These are phyloP conservation scores for Jackrogersella minutella DNA, from an alignment of 495 filamentous ascomycete species.

Conservation along the genomic window DNA sequence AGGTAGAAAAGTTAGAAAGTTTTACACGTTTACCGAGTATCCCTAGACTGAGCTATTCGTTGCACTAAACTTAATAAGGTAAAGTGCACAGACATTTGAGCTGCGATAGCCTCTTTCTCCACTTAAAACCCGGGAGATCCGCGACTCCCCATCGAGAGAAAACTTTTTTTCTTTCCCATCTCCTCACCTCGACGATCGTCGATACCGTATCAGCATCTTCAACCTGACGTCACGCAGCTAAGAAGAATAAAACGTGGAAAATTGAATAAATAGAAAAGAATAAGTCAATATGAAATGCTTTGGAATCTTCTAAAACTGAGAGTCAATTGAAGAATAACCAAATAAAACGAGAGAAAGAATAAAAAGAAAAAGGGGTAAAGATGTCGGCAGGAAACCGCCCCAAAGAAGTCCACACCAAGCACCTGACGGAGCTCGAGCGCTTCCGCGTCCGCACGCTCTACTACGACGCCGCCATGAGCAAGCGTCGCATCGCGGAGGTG, in stretches of 20 bases:
- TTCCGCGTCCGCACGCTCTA: slow-evolving; percentile 44
- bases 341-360: not conserved
- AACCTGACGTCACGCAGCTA: not conserved
- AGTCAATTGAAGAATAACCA: too few species aligned
- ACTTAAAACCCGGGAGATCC: not conserved
- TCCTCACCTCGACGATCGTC: too few species aligned
- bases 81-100: not conserved
- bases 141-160: not conserved
- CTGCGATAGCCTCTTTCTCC: not conserved
- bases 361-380: too few species aligned
- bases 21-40: not conserved
- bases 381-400: slow-evolving; percentile 23
- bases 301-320: too few species aligned
- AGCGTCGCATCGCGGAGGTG: slow-evolving; percentile 38
- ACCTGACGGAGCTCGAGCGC: slow-evolving; percentile 41
- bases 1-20: too few species aligned
- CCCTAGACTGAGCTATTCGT: not conserved
- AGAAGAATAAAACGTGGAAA: not conserved
- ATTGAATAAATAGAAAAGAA: not conserved
- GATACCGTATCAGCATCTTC: too few species aligned
- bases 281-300: too few species aligned
- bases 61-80: not conserved
- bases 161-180: not conserved
- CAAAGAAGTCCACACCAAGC: slow-evolving; percentile 39
- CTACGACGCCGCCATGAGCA: slow-evolving; percentile 39